phyloP scores from a whole-genome alignment of 2,329 filamentous ascomycete genomes.

The Fusarium torreyae region DNA sequence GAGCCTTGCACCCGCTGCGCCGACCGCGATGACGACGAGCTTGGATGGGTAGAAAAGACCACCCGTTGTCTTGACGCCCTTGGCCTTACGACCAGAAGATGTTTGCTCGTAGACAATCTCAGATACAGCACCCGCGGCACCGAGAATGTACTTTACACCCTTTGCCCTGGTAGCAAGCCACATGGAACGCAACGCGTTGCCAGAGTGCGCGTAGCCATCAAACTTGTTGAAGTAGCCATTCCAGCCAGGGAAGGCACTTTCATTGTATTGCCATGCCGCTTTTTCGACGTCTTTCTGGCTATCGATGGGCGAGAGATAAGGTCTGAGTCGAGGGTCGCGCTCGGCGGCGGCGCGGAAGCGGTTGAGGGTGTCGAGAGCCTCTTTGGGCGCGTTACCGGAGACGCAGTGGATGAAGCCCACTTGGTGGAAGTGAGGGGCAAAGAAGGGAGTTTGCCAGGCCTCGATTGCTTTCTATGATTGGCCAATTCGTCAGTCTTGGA shows the following conservation, averaged over 20 bases:
- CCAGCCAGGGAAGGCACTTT: constrained; percentile 64
- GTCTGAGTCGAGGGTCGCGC: constrained; percentile 57
- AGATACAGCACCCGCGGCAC: constrained; percentile 50
- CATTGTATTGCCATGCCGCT: constrained; percentile 64
- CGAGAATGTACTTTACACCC: constrained; percentile 44
- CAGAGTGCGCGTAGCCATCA: constrained; percentile 71
- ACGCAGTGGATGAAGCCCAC: constrained; percentile 62
- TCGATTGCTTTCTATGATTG: constrained; percentile 61
- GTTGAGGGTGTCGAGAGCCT: constrained; percentile 63
- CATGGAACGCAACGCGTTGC: constrained; percentile 64
- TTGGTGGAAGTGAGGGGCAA: constrained; percentile 65
- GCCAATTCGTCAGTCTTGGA: neutral
- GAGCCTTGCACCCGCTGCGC: constrained; percentile 64
- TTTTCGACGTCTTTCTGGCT: constrained; percentile 57
- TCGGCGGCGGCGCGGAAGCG: constrained; percentile 59
- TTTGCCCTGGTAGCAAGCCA: constrained; percentile 58
- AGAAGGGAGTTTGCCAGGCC: constrained; percentile 67
- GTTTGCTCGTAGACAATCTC: constrained; percentile 46
- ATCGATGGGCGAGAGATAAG: constrained; percentile 58
- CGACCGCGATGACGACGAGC: constrained; percentile 66
- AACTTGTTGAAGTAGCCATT: constrained; percentile 71
- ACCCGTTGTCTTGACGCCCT: constrained; percentile 30
- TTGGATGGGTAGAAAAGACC: constrained; percentile 48
- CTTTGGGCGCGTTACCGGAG: constrained; percentile 62
- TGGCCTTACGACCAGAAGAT: constrained; percentile 8